A percentile compares a stretch with the other conserved stretches of the same genome.
These are phyloP conservation scores for Neocallimastix lanati DNA, from an alignment of 192 early-diverging fungal species.

Conservation along the genomic window DNA sequence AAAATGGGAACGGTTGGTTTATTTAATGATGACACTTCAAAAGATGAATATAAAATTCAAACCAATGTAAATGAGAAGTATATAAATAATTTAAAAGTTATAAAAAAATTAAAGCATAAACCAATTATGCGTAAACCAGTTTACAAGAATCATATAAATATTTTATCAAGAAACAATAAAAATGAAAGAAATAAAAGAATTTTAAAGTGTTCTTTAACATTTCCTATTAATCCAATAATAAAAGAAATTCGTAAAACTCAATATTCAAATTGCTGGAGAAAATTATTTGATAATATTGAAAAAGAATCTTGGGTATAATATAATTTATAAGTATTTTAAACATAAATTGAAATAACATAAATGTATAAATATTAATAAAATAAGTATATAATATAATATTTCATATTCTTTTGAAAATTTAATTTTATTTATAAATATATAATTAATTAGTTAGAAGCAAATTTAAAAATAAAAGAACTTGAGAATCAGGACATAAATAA, in stretches of 20 bases:
- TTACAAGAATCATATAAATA: not conserved
- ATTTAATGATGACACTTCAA: not conserved
- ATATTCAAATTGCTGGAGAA: not conserved
- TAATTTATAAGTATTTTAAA: too few species aligned
- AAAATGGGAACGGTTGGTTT: not conserved
- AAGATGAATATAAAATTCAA: not conserved
- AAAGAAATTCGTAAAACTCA: not conserved
- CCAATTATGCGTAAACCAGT: not conserved
- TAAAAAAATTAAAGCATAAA: not conserved
- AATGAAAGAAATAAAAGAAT: not conserved
- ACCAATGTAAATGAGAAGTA: not conserved
- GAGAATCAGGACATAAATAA: not conserved
- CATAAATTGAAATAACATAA: too few species aligned
- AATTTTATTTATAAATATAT: not conserved
- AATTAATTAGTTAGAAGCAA: not conserved
- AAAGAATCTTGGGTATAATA: not conserved
- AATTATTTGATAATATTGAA: not conserved
- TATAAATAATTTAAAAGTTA: not conserved
- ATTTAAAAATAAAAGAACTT: not conserved
- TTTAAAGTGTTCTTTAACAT: not conserved
- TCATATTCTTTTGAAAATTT: too few species aligned
- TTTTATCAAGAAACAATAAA: not conserved
- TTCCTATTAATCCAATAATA: not conserved
- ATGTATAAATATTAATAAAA: too few species aligned
- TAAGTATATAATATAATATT: too few species aligned